These are phyloP conservation scores for Elongisporangium senticosum DNA, from an alignment of 352 stramenopile genomes.

Conservation along the genomic window DNA sequence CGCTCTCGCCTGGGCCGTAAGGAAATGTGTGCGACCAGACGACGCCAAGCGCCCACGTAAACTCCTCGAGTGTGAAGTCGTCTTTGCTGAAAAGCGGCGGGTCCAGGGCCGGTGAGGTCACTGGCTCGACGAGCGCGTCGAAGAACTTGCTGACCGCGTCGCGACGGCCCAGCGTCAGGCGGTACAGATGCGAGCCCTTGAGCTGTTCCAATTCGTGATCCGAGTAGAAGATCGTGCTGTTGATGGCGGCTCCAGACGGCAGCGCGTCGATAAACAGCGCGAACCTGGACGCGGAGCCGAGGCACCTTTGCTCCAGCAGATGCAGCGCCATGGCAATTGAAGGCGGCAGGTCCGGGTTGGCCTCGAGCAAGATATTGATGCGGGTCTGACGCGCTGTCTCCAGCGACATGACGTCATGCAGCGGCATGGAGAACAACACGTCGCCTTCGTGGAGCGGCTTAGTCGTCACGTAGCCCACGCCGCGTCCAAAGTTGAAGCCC, in stretches of 20 bases:
- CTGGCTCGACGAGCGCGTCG: conserved; percentile 23
- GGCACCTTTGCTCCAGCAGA: conserved; percentile 35
- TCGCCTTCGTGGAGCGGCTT: conserved; percentile 5
- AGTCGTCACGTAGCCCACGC: conserved; percentile 19
- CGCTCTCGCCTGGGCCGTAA: conserved; percentile 12
- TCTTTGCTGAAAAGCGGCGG: conserved; percentile 37
- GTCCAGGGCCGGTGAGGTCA: conserved; percentile 32
- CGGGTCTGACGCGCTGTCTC: conserved; percentile 19
- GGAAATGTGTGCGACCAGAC: conserved; percentile 37
- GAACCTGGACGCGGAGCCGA: conserved; percentile 34
- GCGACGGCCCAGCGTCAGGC: conserved; percentile 16
- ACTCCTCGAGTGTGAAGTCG: conserved; percentile 38
- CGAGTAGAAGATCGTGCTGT: conserved; percentile 43
- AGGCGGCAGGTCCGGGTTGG: conserved; percentile 38
- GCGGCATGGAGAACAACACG: conserved; percentile 23
- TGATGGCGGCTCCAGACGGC: conserved; percentile 12
- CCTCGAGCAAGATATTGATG: conserved; percentile 29
- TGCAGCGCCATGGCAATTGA: conserved; percentile 34
- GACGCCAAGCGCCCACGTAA: conserved; percentile 39
- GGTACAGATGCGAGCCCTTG: conserved; percentile 32
- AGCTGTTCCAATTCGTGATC: conserved; percentile 24
- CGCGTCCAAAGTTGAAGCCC: conserved; percentile 42
- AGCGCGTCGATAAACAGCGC: conserved; percentile 24
- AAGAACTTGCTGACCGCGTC: conserved; percentile 36
- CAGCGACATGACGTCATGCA: conserved; percentile 35